These are phyloP conservation scores for Boletus bicolor DNA, from an alignment of 768 basidiomycete genomes.

Conservation along the genomic window DNA sequence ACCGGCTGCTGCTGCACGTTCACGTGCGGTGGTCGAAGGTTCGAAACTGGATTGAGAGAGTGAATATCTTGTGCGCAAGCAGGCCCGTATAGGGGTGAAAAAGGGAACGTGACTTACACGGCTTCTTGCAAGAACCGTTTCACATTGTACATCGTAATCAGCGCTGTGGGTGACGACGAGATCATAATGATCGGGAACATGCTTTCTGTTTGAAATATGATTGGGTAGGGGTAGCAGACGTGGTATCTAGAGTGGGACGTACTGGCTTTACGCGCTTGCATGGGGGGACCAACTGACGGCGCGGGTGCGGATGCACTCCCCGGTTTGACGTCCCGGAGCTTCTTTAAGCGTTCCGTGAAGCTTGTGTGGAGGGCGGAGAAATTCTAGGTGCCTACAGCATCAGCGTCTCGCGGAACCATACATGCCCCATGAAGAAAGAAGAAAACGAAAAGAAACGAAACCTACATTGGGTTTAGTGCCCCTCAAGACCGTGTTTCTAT, in stretches of 20 bases:
- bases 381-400: constrained; percentile 51
- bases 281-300: constrained; percentile 34
- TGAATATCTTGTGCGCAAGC: background rate
- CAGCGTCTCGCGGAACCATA: background rate
- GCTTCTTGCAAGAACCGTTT: constrained; percentile 91
- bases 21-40: constrained; percentile 69
- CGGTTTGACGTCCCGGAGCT: constrained; percentile 63
- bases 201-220: constrained; percentile 43
- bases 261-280: constrained; percentile 71
- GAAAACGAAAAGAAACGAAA: background rate
- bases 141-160: constrained; percentile 98
- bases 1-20: constrained; percentile 64
- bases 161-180: constrained; percentile 86
- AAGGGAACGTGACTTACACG: constrained; percentile 42
- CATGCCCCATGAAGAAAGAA: background rate
- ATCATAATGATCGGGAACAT: constrained; percentile 96
- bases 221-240: background rate
- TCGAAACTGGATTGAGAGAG: constrained; percentile 51
- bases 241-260: constrained; percentile 24
- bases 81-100: background rate
- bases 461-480: constrained; percentile 83
- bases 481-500: constrained; percentile 79
- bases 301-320: constrained; percentile 40
- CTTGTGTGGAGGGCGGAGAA: constrained; percentile 66
- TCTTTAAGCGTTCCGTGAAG: constrained; percentile 77